Evolutionary conservation across 2,329 filamentous ascomycete genomes (phyloP), one percentile per base, ranked within the genome.

Genomic region (Fusarium xylarioides): DNA sequence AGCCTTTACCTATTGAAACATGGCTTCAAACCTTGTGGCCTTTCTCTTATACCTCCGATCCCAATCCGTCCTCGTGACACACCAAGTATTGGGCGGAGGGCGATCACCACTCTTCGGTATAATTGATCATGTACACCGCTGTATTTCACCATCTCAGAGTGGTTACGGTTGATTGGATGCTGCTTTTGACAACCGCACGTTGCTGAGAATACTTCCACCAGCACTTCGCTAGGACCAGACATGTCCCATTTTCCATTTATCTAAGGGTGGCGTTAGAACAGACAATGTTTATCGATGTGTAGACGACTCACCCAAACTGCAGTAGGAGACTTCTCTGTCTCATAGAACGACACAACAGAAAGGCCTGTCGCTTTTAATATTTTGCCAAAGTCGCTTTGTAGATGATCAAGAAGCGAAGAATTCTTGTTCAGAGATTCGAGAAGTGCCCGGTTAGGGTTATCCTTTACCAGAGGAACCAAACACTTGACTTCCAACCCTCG

Each of bases 31-130:
- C 55, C 5, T 9, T n/a, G 9, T 14, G 11, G 16, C 1, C 11
- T 11, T 2, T 1, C 6, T 32, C 0, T 14, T 4, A 7, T 10
- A 4, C 1, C 16, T 10, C 1, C 7, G 3, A 3, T 14, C 0
- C 1, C 7, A 9, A 1, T 23, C 6, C 21, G 12, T 2, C 54
- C 32, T 30, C 10, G 54, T 18, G 37, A 7, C 0, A 21, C 12
- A 6, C 26, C 5, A 5, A 50, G 3, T 3, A 64, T 7, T 1
- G 47, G 46, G 0, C 34, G 57, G 2, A 65, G 28, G 2, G 34
- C 40, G 1, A n/a, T 6, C 0, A 54, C 0, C 0, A 63, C 62
- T 1, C 47, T 30, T 3, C 5, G 14, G 12, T 65, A 65, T 0
- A 63, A 11, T 6, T 30, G 26, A 9, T 65, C 62, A 12, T 65